Evolutionary conservation across 331 rosid species (phyloP).

Genomic region (Dryas integrifolia): DNA sequence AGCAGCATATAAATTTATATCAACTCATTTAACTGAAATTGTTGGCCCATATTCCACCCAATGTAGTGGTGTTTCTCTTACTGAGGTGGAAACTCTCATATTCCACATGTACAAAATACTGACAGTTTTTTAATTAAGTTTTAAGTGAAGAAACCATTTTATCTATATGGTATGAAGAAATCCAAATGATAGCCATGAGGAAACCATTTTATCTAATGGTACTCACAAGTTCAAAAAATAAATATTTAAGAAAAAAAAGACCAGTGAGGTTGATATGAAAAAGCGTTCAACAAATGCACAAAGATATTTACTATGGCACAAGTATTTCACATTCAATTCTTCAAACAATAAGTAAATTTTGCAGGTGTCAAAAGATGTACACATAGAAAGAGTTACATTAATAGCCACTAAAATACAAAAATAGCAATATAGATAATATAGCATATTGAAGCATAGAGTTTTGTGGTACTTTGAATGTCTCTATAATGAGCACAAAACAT

Average conservation of each 20-base stretch:
- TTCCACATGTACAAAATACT: neutral
- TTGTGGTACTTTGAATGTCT: too few species aligned
- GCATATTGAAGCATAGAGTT: neutral
- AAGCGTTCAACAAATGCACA: neutral
- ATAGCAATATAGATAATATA: neutral
- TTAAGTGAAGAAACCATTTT: neutral
- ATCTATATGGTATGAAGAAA: neutral
- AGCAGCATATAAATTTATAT: neutral
- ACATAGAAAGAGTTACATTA: neutral
- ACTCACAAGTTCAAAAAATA: neutral
- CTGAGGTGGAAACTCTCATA: neutral
- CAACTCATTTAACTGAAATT: neutral
- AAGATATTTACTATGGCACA: neutral
- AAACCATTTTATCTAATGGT: neutral
- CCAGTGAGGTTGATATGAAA: neutral
- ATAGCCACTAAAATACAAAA: neutral
- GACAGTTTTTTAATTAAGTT: too few species aligned
- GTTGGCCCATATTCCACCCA: neutral
- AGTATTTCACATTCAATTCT: neutral
- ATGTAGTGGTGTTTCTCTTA: neutral
- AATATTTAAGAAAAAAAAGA: neutral
- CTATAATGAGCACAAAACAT: too few species aligned
- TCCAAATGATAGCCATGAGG: neutral
- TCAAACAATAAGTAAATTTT: neutral
- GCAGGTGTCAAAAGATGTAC: neutral